These are phyloP conservation scores for Ophiostoma pallidulum DNA, from an alignment of 2,329 filamentous ascomycete genomes.

Conservation along the genomic window DNA sequence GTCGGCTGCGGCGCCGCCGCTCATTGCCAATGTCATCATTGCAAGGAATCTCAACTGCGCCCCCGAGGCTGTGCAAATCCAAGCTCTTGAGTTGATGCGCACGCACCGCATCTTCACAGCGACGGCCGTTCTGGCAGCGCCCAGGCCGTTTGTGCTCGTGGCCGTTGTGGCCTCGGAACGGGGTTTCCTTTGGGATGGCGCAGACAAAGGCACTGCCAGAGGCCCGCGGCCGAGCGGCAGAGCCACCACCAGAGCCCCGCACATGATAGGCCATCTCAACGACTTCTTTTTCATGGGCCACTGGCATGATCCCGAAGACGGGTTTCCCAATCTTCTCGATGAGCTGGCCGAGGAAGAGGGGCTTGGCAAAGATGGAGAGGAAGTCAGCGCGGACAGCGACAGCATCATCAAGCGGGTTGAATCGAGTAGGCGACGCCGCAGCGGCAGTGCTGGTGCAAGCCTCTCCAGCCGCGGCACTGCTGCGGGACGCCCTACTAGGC, in stretches of 20 bases:
- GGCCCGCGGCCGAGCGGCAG: neutral
- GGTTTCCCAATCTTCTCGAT: conserved; percentile 66
- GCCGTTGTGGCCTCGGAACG: conserved; percentile 51
- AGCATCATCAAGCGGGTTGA: conserved; percentile 15
- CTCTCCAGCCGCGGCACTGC: neutral
- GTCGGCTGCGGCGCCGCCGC: conserved; percentile 10
- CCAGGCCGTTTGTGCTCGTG: conserved; percentile 70
- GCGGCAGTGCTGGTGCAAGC: neutral
- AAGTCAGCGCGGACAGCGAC: neutral
- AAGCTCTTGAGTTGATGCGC: conserved; percentile 68
- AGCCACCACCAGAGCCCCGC: conserved; percentile 25
- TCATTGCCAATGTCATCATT: conserved; percentile 74
- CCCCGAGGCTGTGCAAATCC: conserved; percentile 69
- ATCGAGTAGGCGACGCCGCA: conserved; percentile 18
- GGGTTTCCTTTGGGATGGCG: conserved; percentile 26
- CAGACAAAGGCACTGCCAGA: neutral
- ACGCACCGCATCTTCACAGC: conserved; percentile 69
- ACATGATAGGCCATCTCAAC: conserved; percentile 53
- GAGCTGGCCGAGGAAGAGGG: conserved; percentile 26
- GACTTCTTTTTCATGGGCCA: conserved; percentile 86
- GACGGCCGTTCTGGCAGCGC: conserved; percentile 62
- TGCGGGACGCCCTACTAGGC: neutral
- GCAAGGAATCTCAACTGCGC: conserved; percentile 70
- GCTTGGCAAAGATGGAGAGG: conserved; percentile 13
- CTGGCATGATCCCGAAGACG: conserved; percentile 64